Evolutionary conservation across 208 protist species (phyloP).

Genomic region (Trichomonas vaginalis): DNA sequence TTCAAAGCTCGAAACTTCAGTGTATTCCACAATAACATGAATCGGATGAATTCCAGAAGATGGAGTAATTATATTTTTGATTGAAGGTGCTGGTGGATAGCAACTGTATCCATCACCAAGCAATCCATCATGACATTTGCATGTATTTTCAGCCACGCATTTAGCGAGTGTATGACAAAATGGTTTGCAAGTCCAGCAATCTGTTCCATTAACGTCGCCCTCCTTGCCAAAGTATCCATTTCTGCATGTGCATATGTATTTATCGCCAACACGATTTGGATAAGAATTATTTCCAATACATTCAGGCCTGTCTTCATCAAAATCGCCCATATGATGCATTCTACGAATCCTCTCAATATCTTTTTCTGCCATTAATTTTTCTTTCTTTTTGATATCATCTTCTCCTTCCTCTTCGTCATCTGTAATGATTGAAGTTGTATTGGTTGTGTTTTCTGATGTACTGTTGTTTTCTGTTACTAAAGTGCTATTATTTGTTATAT

Average conservation of each 20-base stretch:
- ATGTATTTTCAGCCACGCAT: neutral
- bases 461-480: too few species aligned
- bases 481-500: too few species aligned
- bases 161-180: neutral
- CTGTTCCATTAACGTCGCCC: neutral
- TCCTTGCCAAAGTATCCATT: neutral
- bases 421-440: too few species aligned
- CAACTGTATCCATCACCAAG: neutral
- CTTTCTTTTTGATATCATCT: too few species aligned
- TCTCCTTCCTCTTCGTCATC: too few species aligned
- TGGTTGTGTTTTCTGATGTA: too few species aligned
- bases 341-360: too few species aligned
- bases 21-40: neutral
- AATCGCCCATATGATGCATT: too few species aligned
- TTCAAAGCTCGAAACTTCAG: neutral
- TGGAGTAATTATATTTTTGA: neutral
- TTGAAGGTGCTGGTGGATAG: neutral
- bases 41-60: neutral
- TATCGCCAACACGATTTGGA: neutral
- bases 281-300: neutral
- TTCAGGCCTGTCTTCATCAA: neutral
- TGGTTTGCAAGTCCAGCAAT: neutral
- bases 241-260: neutral
- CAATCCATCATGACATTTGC: neutral
- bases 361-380: too few species aligned